Evolutionary conservation across 495 filamentous ascomycete species (phyloP), one percentile per base, ranked within the genome.

Genomic region (Amphirosellinia nigrospora): DNA sequence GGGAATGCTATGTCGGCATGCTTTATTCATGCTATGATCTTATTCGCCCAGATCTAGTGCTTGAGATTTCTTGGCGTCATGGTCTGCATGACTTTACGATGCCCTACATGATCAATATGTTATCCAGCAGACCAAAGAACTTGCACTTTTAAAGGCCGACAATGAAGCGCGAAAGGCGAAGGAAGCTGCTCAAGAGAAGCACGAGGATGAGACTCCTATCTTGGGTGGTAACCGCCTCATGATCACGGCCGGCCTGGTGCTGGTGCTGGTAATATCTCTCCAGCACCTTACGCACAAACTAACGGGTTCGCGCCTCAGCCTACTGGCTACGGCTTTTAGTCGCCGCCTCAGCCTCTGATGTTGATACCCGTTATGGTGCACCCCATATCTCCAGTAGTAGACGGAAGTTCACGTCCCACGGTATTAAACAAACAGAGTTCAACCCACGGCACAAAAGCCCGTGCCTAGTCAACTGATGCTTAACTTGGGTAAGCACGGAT

Each of bases 31-130:
- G 96, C 87, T 97, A 99, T 82, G 96, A 99, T 69, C 89, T 99
- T 60, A 95, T 99, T 77, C 92, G 92, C 21, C 91, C 96, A 15
- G 91, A 97, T 72, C 86, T 94, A 50, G 91, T 98, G 68, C 89
- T 99, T 84, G 96, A 99, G 83, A 85, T 99, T 62, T 97, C 95
- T 64, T 99, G 96, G 96, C 94, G 96, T 74, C 86, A 96, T 79
- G 93, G 94, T 64, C 90, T 99, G 43, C 89, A 91, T 71, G 96
- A 99, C 85, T 98, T 96, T 84, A 96, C 95, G 66, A 98, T 99
- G 96, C 96, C 96, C 19, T 99, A 94, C 85, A 96, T 99, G 94
- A 98, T 99, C 87, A 98, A 98, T 84, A 90, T 94, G 81, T 87
- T 98, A 74, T 91, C 89, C 93, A 97, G 79, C 94, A 98, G 80